Base-by-base conservation (phyloP, 805 yeast genomes). In the Starmerella scarabaei region DNA sequence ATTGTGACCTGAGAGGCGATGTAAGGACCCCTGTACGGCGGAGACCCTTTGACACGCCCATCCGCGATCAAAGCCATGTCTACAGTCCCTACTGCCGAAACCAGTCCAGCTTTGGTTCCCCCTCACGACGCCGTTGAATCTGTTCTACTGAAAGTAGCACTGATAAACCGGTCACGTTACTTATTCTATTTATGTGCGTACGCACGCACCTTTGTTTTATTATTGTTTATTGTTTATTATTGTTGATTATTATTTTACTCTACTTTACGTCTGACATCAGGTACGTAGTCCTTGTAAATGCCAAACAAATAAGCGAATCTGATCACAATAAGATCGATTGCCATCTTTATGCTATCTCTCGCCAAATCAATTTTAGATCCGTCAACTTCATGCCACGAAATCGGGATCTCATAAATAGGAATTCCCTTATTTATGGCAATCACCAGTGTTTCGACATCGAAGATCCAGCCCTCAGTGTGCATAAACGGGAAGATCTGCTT, bases 401-500 rank as follows among this genome's bases (percentile, higher is more conserved):
- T 83, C 8, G 95, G 75, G 16, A 86, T 72, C 63, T 91, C 98
- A 37, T 61, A 64, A 35, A 86, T 68, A 3, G 71, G 68, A 30
- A 88, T 75, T 0, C 61, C 52, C 57, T 83, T 83, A 46, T 81
- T 66, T 50, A 74, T 72, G 1, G 86, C 95, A 43, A 91, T 64
- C 39, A 91, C 72, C 49, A 91, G 66, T 14, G 88, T 73, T 63
- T 91, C 98, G 24, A 91, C 96, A 56, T 91, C 98, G 61, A 91
- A 91, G 28, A 91, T 91, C 98, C 98, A 91, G 38, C 97, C 77
- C 60, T 91, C 98, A 9, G 94, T 88, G 59, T 88, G 96, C 80
- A 91, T 72, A 49, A 71, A 76, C 2, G 96, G 95, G 59, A 85
- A 84, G 32, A 91, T 81, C 38, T 53, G 53, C 15, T 52, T 54